Base-by-base conservation (phyloP, 1,139 yeast species). In the Kodamaea plutei region DNA sequence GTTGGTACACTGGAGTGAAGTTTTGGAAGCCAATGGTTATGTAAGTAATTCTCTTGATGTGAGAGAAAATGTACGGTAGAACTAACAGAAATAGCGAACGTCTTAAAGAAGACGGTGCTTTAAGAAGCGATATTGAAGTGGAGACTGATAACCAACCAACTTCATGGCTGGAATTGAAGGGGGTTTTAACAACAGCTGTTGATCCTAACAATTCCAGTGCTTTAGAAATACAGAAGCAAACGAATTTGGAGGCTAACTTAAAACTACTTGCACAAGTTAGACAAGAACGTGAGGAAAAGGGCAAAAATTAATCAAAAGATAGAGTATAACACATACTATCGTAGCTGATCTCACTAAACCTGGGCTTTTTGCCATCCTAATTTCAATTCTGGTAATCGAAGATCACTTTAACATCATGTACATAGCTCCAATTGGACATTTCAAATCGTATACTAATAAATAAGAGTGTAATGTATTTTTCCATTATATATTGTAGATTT, bases 21-120 rank as follows among this genome's bases (percentile, higher is more conserved):
- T 83, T 83, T 56, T 83, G 85, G 68, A 80, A 79, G 44, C 93
- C 94, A 2, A 54, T 83, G 19, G 69, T 83, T 4, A 68, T 83
- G 81, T 76, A 65, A 47, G 81, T 73, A 28, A n/a, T 26, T 25
- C 15, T 8, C 25, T n/a, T n/a, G n/a, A n/a, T n/a, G n/a, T n/a
- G n/a, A n/a, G n/a, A n/a, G n/a, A n/a, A n/a, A n/a, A n/a, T n/a
- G n/a, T n/a, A n/a, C n/a, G n/a, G 6, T 4, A 19, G 8, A 46
- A 44, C 48, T 41, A 38, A 41, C 43, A 9, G 16, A 5, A 5
- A 25, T 30, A 78, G 84, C 20, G 91, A 82, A 35, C 83, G 73
- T 43, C 63, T 84, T 37, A 66, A 71, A 43, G 73, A 77, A 47
- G 89, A 83, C 46, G 85, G 87, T 2, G 70, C 73, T 35, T 63